Evolutionary conservation across 177 flowering plant species (phyloP).

Genomic region (Vitis hybrid): DNA sequence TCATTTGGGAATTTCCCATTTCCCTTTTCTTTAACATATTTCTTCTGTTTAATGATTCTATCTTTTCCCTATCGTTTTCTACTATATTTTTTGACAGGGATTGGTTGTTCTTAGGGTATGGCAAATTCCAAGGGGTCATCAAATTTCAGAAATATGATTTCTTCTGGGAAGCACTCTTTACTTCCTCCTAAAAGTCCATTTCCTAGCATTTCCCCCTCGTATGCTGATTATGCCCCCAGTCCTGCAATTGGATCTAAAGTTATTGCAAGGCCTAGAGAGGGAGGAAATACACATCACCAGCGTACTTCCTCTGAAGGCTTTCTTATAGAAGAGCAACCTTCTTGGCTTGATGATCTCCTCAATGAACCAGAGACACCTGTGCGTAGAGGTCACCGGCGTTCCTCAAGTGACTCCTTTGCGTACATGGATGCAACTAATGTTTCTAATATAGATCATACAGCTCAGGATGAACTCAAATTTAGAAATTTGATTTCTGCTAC

Average conservation of each 20-base stretch:
- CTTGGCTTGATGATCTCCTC: conserved; percentile 98
- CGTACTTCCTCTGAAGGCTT: conserved; percentile 85
- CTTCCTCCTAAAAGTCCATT: conserved; percentile 95
- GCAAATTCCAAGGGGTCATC: conserved; percentile 68
- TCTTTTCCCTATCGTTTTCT: background rate
- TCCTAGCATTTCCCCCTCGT: conserved; percentile 57
- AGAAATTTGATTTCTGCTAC: conserved; percentile 40
- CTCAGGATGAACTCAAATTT: conserved; percentile 43
- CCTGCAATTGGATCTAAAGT: conserved; percentile 48
- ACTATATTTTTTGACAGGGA: conserved; percentile 18
- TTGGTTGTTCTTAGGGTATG: conserved; percentile 39
- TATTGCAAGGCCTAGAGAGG: conserved; percentile 61
- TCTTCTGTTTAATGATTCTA: background rate
- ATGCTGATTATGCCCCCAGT: conserved; percentile 58
- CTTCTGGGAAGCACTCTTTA: conserved; percentile 57
- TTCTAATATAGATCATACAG: conserved; percentile 38
- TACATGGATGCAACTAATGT: conserved; percentile 53
- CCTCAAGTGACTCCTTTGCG: conserved; percentile 96
- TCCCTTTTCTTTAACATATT: background rate
- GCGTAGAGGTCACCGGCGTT: conserved; percentile 81
- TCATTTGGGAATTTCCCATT: no score
- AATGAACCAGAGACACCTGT: conserved; percentile 92
- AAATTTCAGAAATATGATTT: conserved; percentile 45
- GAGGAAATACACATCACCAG: conserved; percentile 63
- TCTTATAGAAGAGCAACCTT: conserved; percentile 82